phyloP scores from a whole-genome alignment of 2,329 filamentous ascomycete species.

The Aaosphaeria arxii region DNA sequence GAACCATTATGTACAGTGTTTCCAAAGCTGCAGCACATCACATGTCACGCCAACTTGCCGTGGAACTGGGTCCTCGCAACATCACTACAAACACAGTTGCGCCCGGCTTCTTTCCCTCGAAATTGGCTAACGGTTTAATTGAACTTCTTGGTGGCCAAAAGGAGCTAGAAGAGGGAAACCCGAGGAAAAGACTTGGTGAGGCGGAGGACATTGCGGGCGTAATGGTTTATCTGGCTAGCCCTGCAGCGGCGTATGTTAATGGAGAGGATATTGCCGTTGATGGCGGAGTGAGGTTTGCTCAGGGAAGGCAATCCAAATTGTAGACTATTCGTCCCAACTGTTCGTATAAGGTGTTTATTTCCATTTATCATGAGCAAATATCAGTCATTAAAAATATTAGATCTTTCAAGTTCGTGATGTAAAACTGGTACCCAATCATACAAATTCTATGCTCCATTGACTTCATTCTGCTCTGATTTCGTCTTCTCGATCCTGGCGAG shows the following conservation, averaged over 20 bases:
- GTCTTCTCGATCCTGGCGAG: constrained; percentile 21
- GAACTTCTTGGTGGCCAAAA: constrained; percentile 40
- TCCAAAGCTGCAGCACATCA: constrained; percentile 41
- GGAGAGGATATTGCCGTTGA: constrained; percentile 32
- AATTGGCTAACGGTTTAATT: constrained; percentile 36
- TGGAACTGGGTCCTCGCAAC: constrained; percentile 39
- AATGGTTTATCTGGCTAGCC: constrained; percentile 33
- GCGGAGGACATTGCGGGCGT: constrained; percentile 37
- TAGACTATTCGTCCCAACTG: constrained; percentile 3
- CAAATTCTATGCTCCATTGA: not conserved
- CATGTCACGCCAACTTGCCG: constrained; percentile 36
- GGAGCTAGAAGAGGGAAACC: constrained; percentile 32
- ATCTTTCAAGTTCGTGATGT: not conserved
- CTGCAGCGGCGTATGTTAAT: constrained; percentile 27
- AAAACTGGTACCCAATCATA: too few species aligned
- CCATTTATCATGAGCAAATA: too few species aligned
- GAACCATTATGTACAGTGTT: constrained; percentile 39
- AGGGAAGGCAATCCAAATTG: constrained; percentile 25
- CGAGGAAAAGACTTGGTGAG: constrained; percentile 29
- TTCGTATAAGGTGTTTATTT: not conserved
- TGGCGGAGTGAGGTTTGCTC: constrained; percentile 24
- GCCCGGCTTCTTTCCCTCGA: constrained; percentile 40
- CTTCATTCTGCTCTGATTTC: constrained; percentile 7
- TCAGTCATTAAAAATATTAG: too few species aligned
- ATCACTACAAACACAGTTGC: constrained; percentile 39